phyloP scores from a whole-genome alignment of 2,329 filamentous ascomycete species.

The Pleoardoris graminearum region DNA sequence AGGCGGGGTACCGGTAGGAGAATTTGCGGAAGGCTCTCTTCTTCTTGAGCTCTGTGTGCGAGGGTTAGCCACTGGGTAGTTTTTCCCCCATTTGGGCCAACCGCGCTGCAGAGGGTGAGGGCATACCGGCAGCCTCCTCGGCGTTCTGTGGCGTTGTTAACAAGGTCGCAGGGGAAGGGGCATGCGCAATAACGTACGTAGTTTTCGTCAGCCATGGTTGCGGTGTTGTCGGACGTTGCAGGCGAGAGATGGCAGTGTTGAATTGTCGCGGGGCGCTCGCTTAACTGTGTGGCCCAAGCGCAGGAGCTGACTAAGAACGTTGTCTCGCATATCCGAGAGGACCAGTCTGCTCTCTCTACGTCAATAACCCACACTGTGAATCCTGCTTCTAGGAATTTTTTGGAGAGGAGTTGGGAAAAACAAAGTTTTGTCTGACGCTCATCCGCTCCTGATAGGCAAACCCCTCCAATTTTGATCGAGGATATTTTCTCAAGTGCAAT shows the following conservation, averaged over 20 bases:
- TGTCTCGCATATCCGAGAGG: neutral
- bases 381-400: too few relatives aligned
- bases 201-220: slow-evolving; percentile 84
- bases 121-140: slow-evolving; percentile 85
- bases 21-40: slow-evolving; percentile 97
- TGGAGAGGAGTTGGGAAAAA: too few relatives aligned
- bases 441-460: too few relatives aligned
- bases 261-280: neutral
- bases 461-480: too few relatives aligned
- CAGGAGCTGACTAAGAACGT: neutral
- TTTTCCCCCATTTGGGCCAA: too few relatives aligned
- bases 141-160: slow-evolving; percentile 60
- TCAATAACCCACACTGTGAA: too few relatives aligned
- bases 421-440: too few relatives aligned
- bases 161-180: too few relatives aligned
- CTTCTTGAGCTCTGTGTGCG: slow-evolving; percentile 86
- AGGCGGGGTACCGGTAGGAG: too few relatives aligned
- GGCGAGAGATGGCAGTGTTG: slow-evolving; percentile 20
- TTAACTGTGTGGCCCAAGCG: neutral
- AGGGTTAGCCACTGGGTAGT: neutral
- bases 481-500: too few relatives aligned
- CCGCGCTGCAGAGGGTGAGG: slow-evolving; percentile 11
- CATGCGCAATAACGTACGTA: slow-evolving; percentile 52
- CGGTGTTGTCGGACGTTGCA: slow-evolving; percentile 49
- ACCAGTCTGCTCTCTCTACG: too few relatives aligned